phyloP scores from a whole-genome alignment of 345 rosid species.

The Arabidopsis thaliana region TAIR10.1 NC_003074.8:17473001-17473500 shows the following conservation, averaged over 20 bases:
- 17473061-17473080: constrained; percentile 90
- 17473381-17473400: constrained; percentile 53
- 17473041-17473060: constrained; percentile 94
- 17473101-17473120: constrained; percentile 86
- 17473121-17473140: constrained; percentile 36
- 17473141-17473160: constrained; percentile 14
- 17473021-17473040: constrained; percentile 92
- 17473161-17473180: neutral
- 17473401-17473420: constrained; percentile 51
- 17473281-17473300: constrained; percentile 86
- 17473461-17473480: constrained; percentile 79
- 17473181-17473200: neutral
- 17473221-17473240: constrained; percentile 92
- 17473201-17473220: constrained; percentile 55
- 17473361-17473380: constrained; percentile 49
- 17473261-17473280: constrained; percentile 86
- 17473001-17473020: constrained; percentile 82
- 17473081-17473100: constrained; percentile 78
- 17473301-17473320: constrained; percentile 86
- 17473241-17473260: constrained; percentile 93
- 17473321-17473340: constrained; percentile 83
- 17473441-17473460: constrained; percentile 66
- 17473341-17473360: constrained; percentile 50
- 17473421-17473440: constrained; percentile 53
- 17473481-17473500: constrained; percentile 66